Evolutionary conservation across 2,329 filamentous ascomycete species (phyloP), one percentile per base, ranked within the genome.

Genomic region (Juglanconis juglandina): DNA sequence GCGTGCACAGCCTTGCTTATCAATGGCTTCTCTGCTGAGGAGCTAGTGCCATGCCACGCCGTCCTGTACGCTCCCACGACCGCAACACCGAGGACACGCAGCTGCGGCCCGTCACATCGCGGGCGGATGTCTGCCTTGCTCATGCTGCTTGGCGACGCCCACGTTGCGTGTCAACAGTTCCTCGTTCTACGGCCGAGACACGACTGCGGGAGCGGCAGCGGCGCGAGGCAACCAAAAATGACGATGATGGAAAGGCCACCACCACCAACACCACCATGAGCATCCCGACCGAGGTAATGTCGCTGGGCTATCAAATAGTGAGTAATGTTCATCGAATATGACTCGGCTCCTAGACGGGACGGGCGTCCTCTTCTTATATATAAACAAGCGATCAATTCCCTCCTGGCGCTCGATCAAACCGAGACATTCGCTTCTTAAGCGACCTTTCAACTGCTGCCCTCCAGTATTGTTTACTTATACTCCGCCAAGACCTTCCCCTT

Each of bases 381-480:
- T 53, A 56, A 42, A 51, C 39, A 50, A 61, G 61, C 55, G 51
- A 56, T 58, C 58, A 58, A 53, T 41, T 54, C 55, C 55, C 48
- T 56, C 30, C 54, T 49, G 58, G 61, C 58, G 61, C 58, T 63
- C 58, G 34, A 63, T 61, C 50, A 63, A 39, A 63, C 61, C 61
- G 61, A 63, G 61, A 63, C 61, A 63, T 41, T 63, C 61, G 61
- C 61, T 63, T 61, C 61, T 53, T 63, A 63, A 63, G 61, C 61
- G 61, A 61, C 48, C 48, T 48, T 50, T 46, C 47, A 41, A 34
- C 32, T 17, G 13, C 42, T 7, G 46, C 30, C 13, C 10, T 42
- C 35, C 46, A 24, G 33, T 37, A 24, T 52, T 51, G 48, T 55
- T 41, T 51, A 44, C 17, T 44, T 50, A n/a, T 54, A 10, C 32